phyloP scores from a whole-genome alignment of 352 stramenopile species.

The Phytophthora ramorum region DNA sequence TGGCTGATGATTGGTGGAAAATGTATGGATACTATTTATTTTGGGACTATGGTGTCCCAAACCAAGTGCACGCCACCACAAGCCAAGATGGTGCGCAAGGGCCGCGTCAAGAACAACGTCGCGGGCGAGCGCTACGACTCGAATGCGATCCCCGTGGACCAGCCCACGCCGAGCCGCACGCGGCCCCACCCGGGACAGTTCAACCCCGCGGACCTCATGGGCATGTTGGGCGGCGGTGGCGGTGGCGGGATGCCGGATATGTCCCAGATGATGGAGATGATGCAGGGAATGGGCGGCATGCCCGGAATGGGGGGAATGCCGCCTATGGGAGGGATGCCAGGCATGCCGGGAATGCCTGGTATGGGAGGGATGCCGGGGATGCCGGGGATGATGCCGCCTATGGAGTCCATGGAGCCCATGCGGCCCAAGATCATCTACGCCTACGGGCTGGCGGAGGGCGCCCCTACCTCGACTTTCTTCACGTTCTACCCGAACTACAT shows the following conservation, averaged over 20 bases:
- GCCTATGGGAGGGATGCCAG: conserved; percentile 44
- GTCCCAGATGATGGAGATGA: conserved; percentile 67
- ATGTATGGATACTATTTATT: neutral
- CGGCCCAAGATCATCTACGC: conserved; percentile 73
- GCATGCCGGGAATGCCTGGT: conserved; percentile 46
- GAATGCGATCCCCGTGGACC: conserved; percentile 63
- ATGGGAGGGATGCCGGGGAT: conserved; percentile 46
- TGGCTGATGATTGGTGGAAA: neutral
- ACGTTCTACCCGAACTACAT: conserved; percentile 92
- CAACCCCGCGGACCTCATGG: conserved; percentile 69
- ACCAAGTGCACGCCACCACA: neutral
- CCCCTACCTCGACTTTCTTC: conserved; percentile 61
- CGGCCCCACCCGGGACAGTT: conserved; percentile 44
- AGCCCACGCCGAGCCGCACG: conserved; percentile 30
- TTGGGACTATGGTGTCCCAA: neutral
- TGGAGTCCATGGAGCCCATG: conserved; percentile 59
- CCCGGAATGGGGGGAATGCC: conserved; percentile 49
- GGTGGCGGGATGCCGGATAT: conserved; percentile 63
- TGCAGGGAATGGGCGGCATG: conserved; percentile 61
- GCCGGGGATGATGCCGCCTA: conserved; percentile 48
- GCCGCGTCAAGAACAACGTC: conserved; percentile 77
- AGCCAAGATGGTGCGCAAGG: conserved; percentile 62
- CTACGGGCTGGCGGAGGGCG: conserved; percentile 67
- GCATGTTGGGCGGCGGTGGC: conserved; percentile 46
- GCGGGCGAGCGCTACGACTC: conserved; percentile 87